phyloP scores from a whole-genome alignment of 176 grass and related monocot genomes.

The Triticum dicoccoides region DNA sequence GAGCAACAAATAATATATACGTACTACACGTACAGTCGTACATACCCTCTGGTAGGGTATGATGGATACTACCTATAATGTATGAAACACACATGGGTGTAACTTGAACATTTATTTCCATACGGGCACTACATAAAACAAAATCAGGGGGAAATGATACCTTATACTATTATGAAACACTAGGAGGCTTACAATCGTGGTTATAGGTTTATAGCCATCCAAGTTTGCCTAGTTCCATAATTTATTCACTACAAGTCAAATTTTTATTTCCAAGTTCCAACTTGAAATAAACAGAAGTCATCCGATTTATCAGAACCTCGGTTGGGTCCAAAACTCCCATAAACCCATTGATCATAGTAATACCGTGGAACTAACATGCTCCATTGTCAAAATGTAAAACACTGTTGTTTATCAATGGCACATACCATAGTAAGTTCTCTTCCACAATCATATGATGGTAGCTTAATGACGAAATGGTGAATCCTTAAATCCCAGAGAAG shows the following conservation, averaged over 20 bases:
- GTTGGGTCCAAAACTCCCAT: not conserved
- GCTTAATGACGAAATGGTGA: slow-evolving; percentile 52
- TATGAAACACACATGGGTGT: not conserved
- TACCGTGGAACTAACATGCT: not conserved
- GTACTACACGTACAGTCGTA: too few species aligned
- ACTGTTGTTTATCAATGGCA: slow-evolving; percentile 19
- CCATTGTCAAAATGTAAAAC: slow-evolving; percentile 13
- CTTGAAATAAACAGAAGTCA: slow-evolving; percentile 24
- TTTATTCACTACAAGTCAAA: not conserved
- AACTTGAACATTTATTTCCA: not conserved
- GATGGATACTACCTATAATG: too few species aligned
- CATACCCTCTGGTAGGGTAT: too few species aligned
- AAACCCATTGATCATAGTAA: slow-evolving; percentile 13
- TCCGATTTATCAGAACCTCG: not conserved
- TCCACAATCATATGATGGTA: slow-evolving; percentile 60
- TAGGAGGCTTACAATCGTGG: not conserved
- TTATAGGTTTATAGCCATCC: not conserved
- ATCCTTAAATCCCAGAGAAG: slow-evolving; percentile 76
- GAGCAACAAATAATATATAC: too few species aligned
- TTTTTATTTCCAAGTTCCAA: slow-evolving; percentile 19
- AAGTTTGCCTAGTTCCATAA: not conserved
- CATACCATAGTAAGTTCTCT: slow-evolving; percentile 47
- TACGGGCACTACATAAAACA: not conserved
- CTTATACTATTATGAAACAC: not conserved
- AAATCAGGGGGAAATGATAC: not conserved